phyloP scores from a whole-genome alignment of 169 alveolate genomes.

The Plasmodium ovale region DNA sequence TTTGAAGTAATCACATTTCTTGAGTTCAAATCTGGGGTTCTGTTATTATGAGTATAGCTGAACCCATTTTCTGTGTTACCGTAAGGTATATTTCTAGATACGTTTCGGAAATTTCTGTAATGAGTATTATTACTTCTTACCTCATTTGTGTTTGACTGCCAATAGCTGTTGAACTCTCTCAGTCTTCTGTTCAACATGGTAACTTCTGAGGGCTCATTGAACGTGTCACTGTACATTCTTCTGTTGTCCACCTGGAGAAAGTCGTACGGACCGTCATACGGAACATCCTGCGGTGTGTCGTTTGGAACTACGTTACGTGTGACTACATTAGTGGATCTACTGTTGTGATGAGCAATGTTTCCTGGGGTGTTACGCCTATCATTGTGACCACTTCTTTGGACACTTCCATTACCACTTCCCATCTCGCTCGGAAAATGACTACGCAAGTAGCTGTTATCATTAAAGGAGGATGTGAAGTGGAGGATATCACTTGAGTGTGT shows the following conservation, averaged over 20 bases:
- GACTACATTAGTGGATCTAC: not conserved
- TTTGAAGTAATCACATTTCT: slow-evolving; percentile 15
- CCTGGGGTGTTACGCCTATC: not conserved
- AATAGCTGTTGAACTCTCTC: slow-evolving; percentile 58
- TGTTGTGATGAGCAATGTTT: not conserved
- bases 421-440: too few species aligned
- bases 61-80: slow-evolving; percentile 5
- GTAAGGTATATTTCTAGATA: not conserved
- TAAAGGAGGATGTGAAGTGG: not conserved
- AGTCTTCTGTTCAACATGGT: slow-evolving; percentile 68
- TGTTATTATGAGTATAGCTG: slow-evolving; percentile 9
- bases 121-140: not conserved
- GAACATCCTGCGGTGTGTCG: not conserved
- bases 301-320: not conserved
- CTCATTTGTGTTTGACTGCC: slow-evolving; percentile 20
- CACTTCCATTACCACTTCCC: not conserved
- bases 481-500: not conserved
- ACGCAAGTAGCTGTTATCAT: not conserved
- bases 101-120: not conserved
- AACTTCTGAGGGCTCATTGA: slow-evolving; percentile 65
- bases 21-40: slow-evolving; percentile 28
- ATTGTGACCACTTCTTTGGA: not conserved
- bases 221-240: slow-evolving; percentile 16
- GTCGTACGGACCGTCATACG: not conserved
- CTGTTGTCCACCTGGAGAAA: not conserved